Conservation (phyloP, 805 yeast genomes). For the Metschnikowia santaceciliae region DNA sequence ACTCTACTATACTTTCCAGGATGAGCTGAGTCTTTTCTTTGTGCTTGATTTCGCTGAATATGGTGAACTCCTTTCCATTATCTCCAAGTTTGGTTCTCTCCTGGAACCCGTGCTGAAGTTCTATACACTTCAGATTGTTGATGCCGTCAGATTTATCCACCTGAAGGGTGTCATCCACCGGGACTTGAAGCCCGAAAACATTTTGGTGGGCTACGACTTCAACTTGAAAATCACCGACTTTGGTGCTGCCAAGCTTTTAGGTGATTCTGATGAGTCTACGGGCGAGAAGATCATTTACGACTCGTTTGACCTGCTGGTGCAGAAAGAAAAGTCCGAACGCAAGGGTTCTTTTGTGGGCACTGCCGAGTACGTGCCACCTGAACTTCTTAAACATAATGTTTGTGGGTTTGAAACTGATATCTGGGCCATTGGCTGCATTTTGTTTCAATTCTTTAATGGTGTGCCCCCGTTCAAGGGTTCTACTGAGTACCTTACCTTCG, state of each 20-base stretch:
- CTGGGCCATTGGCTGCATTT: conserved; percentile 94
- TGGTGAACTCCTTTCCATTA: conserved; percentile 84
- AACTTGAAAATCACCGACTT: conserved; percentile 91
- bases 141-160: conserved; percentile 86
- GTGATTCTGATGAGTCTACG: conserved; percentile 29
- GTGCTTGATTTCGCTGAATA: conserved; percentile 92
- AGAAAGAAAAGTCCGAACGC: conserved; percentile 19
- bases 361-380: conserved; percentile 96
- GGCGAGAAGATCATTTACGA: conserved; percentile 32
- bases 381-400: conserved; percentile 67
- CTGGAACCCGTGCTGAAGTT: conserved; percentile 73
- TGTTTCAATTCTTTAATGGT: conserved; percentile 80
- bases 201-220: conserved; percentile 78
- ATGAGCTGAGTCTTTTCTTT: conserved; percentile 78
- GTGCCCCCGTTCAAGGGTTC: conserved; percentile 85
- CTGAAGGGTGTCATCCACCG: conserved; percentile 87
- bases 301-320: conserved; percentile 25
- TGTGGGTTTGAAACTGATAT: conserved; percentile 83
- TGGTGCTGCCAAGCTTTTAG: conserved; percentile 89
- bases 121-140: conserved; percentile 84
- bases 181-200: conserved; percentile 93
- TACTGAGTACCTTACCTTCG: conserved; percentile 83
- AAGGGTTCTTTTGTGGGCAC: conserved; percentile 88
- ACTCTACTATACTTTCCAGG: conserved; percentile 91
- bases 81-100: conserved; percentile 73